These are phyloP conservation scores for Leavenworthia alabamica DNA, from an alignment of 345 rosid species.

Conservation along the genomic window DNA sequence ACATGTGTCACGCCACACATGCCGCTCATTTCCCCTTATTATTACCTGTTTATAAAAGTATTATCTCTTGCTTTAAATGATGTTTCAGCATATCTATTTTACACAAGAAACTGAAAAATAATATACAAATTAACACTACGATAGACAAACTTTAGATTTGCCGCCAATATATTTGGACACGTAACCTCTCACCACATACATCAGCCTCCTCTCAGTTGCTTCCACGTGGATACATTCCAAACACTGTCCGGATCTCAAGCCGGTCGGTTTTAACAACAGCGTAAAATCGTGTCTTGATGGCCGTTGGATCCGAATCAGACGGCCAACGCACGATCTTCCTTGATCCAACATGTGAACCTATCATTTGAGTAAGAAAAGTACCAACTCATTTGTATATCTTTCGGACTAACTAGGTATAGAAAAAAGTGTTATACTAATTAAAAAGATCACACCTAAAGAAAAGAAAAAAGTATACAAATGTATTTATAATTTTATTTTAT, in stretches of 20 bases:
- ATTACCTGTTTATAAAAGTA: not conserved
- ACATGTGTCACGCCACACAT: constrained; percentile 26
- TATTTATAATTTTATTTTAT: too few species aligned
- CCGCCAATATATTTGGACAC: constrained; percentile 12
- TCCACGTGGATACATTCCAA: constrained; percentile 21
- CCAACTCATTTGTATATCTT: constrained; percentile 3
- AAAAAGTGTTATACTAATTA: not conserved
- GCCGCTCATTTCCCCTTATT: constrained; percentile 10
- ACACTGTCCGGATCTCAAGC: constrained; percentile 29
- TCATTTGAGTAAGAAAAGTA: constrained; percentile 14
- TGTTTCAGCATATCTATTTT: not conserved
- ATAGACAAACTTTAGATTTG: constrained; percentile 29
- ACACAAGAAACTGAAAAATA: not conserved
- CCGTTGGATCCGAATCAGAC: constrained; percentile 27
- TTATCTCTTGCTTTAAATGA: not conserved
- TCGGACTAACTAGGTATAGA: not conserved
- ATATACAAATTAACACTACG: not conserved
- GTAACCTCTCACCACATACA: constrained; percentile 9
- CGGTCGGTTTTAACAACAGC: constrained; percentile 19
- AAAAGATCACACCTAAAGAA: too few species aligned
- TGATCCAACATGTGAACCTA: constrained; percentile 27
- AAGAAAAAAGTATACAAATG: too few species aligned
- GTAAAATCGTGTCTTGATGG: not conserved
- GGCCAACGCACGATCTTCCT: constrained; percentile 11
- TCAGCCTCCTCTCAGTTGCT: constrained; percentile 11